Evolutionary conservation across 306 rosid genomes (phyloP), one percentile per base, ranked within the genome.

Genomic region (Quercus parvula): DNA sequence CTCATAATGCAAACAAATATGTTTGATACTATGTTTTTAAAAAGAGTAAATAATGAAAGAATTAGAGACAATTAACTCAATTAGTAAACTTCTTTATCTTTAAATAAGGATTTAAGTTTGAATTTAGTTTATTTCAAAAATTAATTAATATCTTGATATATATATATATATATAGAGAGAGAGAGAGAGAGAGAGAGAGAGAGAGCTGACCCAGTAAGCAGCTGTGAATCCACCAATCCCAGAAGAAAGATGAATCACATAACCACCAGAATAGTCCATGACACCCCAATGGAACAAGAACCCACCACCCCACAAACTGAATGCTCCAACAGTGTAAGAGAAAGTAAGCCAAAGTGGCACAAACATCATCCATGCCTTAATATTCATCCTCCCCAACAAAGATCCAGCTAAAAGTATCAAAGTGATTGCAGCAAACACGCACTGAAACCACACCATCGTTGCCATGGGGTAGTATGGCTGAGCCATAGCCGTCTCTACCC

Each of bases 251-350:
- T 90, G 94, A 63, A 90, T 90, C 33, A 90, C 94, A 77, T 90
- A 90, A 3, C 94, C 94, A 19, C 94, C 94, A 22, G 91, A 86
- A 69, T 87, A 90, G 31, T 90, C 94, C 85, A 90, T 90, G 11
- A 90, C 91, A 22, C 94, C 94, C 90, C 91, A 87, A 0, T 87
- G 91, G 76, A 87, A 87, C 84, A 87, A 78, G 69, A 87, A 87
- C 0, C 91, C 91, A 17, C 91, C 91, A 59, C 91, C 91, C 91
- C 91, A 87, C 78, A 87, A 44, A 62, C 91, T 87, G 69, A 87
- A 87, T 0, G 91, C 91, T 7, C 91, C 91, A 12, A 87, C 22
- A 2, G 91, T 87, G 33, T 87, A 87, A 55, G 88, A 85, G 38
- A 87, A 87, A 25, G 91, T 87, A 4, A 87, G 75, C 91, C 91